Conservation (phyloP, 129 eudicot genomes). For the Chrysanthemum lavandulifolium region DNA sequence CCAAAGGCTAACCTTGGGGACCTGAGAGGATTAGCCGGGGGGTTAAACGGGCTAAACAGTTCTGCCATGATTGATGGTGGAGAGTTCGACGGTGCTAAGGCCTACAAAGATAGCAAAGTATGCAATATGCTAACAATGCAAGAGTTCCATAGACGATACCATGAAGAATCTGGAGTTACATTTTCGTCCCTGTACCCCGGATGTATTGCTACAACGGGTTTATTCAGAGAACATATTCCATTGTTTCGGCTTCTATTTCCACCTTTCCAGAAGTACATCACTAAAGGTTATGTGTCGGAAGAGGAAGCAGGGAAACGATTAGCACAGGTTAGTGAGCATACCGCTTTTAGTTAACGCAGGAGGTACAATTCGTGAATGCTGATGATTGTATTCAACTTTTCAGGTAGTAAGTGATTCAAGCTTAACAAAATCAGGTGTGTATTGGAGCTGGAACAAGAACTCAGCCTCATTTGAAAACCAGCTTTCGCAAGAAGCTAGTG, state of each 20-base stretch:
- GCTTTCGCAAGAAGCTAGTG: constrained; percentile 93
- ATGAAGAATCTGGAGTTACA: constrained; percentile 72
- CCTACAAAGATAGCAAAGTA: constrained; percentile 96
- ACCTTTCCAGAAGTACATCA: constrained; percentile 90
- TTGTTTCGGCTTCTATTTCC: constrained; percentile 83
- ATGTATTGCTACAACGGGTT: constrained; percentile 86
- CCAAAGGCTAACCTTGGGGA: constrained; percentile 96
- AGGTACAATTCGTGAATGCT: not conserved
- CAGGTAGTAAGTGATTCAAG: constrained; percentile 84
- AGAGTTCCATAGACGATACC: constrained; percentile 84
- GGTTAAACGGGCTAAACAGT: constrained; percentile 62
- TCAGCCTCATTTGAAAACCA: constrained; percentile 92
- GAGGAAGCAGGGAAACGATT: constrained; percentile 90
- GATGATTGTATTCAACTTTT: not conserved
- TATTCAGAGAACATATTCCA: constrained; percentile 76
- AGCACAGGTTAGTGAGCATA: constrained; percentile 60
- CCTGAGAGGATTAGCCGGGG: constrained; percentile 84
- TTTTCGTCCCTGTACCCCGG: constrained; percentile 89
- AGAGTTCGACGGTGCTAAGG: constrained; percentile 94
- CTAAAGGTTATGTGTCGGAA: constrained; percentile 94
- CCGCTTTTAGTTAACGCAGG: not conserved
- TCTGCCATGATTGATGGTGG: constrained; percentile 97
- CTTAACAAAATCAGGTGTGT: constrained; percentile 88
- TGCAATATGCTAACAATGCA: constrained; percentile 99
- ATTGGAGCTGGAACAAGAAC: constrained; percentile 97